Evolutionary conservation across 73 alveolate species (phyloP).

Genomic region (Effrenium voratum): DNA sequence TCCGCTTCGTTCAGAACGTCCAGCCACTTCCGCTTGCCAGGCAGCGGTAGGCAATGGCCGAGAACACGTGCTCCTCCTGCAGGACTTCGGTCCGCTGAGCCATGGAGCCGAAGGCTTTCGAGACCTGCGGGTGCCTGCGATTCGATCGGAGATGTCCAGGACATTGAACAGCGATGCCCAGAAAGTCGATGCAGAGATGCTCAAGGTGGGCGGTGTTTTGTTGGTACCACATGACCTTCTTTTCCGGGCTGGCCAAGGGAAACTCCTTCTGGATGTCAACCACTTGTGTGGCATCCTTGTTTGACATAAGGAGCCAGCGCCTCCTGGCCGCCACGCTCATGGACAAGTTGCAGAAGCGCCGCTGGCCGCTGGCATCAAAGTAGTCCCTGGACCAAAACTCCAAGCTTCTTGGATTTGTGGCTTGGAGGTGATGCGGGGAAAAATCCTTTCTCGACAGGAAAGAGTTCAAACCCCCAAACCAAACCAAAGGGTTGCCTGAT

Average conservation of each 20-base stretch:
- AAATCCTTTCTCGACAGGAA: too few relatives aligned
- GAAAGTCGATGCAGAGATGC: too few relatives aligned
- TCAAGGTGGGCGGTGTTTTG: too few relatives aligned
- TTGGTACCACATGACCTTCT: too few relatives aligned
- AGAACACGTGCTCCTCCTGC: neutral
- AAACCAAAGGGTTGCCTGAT: neutral
- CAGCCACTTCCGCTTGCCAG: too few relatives aligned
- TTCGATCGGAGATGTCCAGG: neutral
- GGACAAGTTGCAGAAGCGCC: slow-evolving; percentile 85
- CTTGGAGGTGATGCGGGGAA: too few relatives aligned
- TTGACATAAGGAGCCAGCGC: too few relatives aligned
- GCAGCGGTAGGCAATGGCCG: slow-evolving; percentile 32
- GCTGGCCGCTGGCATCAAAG: slow-evolving; percentile 76
- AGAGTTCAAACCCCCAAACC: neutral
- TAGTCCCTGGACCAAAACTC: slow-evolving; percentile 41
- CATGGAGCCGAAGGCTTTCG: slow-evolving; percentile 41
- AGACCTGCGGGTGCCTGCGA: slow-evolving; percentile 79
- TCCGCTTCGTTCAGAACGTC: too few relatives aligned
- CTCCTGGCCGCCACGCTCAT: slow-evolving; percentile 91
- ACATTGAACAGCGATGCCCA: too few relatives aligned
- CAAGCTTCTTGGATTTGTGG: neutral
- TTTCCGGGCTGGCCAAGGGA: too few relatives aligned
- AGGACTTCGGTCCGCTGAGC: neutral
- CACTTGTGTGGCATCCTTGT: too few relatives aligned
- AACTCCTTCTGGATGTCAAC: too few relatives aligned